Evolutionary conservation across 768 basidiomycete genomes (phyloP).

Genomic region (Termitomyces sp.): DNA sequence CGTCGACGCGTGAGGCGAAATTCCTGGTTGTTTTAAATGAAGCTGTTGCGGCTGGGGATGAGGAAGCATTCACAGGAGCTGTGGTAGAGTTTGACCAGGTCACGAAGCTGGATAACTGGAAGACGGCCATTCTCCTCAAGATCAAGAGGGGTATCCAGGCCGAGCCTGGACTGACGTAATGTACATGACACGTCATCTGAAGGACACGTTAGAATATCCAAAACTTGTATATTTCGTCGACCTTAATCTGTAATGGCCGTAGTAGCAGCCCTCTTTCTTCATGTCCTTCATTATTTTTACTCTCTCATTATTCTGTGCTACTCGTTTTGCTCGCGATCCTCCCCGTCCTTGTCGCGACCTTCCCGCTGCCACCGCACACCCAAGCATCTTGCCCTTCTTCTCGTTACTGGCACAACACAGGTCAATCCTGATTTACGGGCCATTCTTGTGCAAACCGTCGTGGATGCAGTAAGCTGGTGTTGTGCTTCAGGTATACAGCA

Average conservation of each 20-base stretch:
- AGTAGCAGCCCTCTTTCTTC: constrained; percentile 47
- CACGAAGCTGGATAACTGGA: constrained; percentile 94
- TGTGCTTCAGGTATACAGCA: constrained; percentile 55
- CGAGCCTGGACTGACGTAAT: constrained; percentile 38
- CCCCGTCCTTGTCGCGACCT: constrained; percentile 40
- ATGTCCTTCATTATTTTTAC: constrained; percentile 59
- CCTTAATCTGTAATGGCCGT: constrained; percentile 37
- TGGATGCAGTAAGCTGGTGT: constrained; percentile 61
- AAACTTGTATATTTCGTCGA: neutral
- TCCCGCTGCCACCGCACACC: constrained; percentile 61
- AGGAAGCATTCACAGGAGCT: constrained; percentile 72
- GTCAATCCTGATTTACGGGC: constrained; percentile 35
- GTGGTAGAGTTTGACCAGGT: constrained; percentile 93
- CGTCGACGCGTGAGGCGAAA: constrained; percentile 88
- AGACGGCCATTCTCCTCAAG: constrained; percentile 86
- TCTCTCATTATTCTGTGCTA: constrained; percentile 38
- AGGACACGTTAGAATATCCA: neutral
- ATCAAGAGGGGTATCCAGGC: constrained; percentile 81
- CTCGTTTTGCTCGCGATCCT: constrained; percentile 39
- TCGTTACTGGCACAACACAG: constrained; percentile 46
- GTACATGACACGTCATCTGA: constrained; percentile 2
- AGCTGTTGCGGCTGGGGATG: constrained; percentile 52
- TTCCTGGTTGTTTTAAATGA: constrained; percentile 78
- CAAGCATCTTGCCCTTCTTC: constrained; percentile 63
- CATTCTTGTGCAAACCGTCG: constrained; percentile 51